phyloP scores from a whole-genome alignment of 768 basidiomycete genomes.

The Leccinum incarnatum region DNA sequence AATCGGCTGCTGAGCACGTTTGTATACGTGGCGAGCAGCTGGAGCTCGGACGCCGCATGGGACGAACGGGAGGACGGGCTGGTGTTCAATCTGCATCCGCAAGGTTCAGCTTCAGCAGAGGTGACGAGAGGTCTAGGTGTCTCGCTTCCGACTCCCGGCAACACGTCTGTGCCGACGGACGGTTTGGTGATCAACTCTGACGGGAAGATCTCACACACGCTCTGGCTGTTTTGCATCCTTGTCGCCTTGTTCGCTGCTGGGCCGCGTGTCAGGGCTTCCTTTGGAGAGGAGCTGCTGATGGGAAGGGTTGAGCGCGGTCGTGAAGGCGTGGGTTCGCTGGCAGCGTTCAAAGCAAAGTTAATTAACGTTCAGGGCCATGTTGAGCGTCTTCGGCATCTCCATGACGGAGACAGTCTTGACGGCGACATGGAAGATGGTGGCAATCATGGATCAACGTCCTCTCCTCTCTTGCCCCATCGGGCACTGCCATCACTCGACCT shows the following conservation, averaged over 20 bases:
- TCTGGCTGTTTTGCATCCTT: slow-evolving; percentile 48
- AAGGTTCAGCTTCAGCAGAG: slow-evolving; percentile 9
- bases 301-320: slow-evolving; percentile 10
- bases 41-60: slow-evolving; percentile 25
- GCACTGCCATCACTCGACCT: slow-evolving; percentile 7
- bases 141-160: slow-evolving; percentile 10
- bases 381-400: slow-evolving; percentile 17
- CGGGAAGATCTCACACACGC: slow-evolving; percentile 46
- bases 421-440: slow-evolving; percentile 18
- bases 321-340: slow-evolving; percentile 14
- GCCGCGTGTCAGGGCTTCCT: slow-evolving; percentile 10
- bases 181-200: slow-evolving; percentile 47
- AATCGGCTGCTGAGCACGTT: slow-evolving; percentile 18
- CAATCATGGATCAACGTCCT: slow-evolving; percentile 23
- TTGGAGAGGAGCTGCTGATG: slow-evolving; percentile 14
- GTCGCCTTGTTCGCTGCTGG: slow-evolving; percentile 19
- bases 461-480: slow-evolving; percentile 23
- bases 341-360: slow-evolving; percentile 24
- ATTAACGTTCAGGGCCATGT: slow-evolving; percentile 24
- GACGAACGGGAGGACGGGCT: slow-evolving; percentile 25
- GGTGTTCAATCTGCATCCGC: slow-evolving; percentile 25
- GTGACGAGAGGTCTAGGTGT: slow-evolving; percentile 5
- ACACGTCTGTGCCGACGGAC: slow-evolving; percentile 9
- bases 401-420: slow-evolving; percentile 15
- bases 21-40: slow-evolving; percentile 18